Base-by-base conservation (phyloP, 306 rosid species). In the Medicago arabica region DNA sequence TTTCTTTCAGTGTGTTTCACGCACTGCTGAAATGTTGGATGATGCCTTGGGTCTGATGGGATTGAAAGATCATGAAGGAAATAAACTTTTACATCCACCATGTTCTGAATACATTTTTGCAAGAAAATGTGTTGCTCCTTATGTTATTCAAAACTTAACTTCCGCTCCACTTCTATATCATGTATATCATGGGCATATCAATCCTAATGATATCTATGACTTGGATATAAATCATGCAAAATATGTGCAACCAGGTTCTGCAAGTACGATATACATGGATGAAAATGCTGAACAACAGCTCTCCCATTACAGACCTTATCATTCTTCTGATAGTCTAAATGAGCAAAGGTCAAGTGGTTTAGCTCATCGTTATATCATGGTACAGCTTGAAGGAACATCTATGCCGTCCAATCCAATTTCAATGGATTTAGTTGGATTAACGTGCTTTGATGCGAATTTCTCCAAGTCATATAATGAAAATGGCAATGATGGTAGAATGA, bases 351-450 rank as follows among this genome's bases (percentile, higher is more conserved):
- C 82, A 78, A 89, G 81, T 80, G 91, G 85, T 16, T 85, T 83
- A 84, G 79, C 88, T 67, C 97, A 92, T 85, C 92, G 88, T 82
- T 95, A 80, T 83, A 86, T 95, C 61, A 79, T 81, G 71, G 86
- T 95, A 74, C 97, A 87, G 85, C 94, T 95, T 74, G 98, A 95
- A 79, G 97, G 96, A 72, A 84, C 97, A 67, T 89, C 92, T 62
- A 81, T 78, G 67, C 80, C 92, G 49, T 95, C 93, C 72, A 79
- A 70, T 77, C 97, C 93, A 25, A 95, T 95, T 77, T 95, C 98
- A 74, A 92, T 95, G 93, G 98, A 95, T 83, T 92, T 89, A 78
- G 97, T 90, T 25, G 97, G 98, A 67, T 87, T 90, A 75, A 82
- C 93, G 19, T 92, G 84, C 92, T 89, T 92, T 80, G 97, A 92